Base-by-base conservation (phyloP, 805 yeast species). In the Starmerella floris region DNA sequence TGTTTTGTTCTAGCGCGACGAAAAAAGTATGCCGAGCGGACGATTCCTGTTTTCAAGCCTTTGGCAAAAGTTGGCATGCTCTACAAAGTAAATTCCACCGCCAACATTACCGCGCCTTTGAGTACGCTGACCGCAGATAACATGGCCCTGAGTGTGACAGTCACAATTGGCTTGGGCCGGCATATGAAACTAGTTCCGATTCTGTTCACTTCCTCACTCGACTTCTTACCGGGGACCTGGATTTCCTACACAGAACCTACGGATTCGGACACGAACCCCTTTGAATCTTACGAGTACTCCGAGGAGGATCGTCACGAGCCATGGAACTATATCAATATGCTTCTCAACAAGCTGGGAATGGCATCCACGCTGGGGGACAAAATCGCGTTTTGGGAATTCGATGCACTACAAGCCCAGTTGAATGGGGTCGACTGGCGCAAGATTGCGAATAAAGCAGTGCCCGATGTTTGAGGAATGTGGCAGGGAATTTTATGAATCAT, bases 1-100 rank as follows among this genome's bases (percentile, higher is more conserved):
- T 76, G 82, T 45, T 77, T 68, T 52, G 74, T 76, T 44, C 56
- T 77, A 43, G 81, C 73, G 58, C 66, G 85, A 50, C 63, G 77
- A 33, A 67, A 69, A 48, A 67, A 70, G 49, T 77, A 71, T 51
- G 72, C 73, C 0, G 56, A 55, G 11, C 61, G 74, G 39, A 58
- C 66, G 23, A 39, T 67, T 10, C 65, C 70, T 1, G 53, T 74
- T 5, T 76, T 66, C 52, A 60, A 72, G 15, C 83, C 84, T 0
- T 62, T 67, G 17, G 68, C 75, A 0, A 72, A 73, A 60, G 72
- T 80, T 2, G 88, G 87, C 5, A 84, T 76, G 0, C 50, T 79
- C 2, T 80, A 68, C 56, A 66, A 67, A 42, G 75, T 81, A 10
- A 41, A 15, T 38, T n/a, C n/a, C n/a, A 28, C 8, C 42, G 26